Conservation (phyloP, 805 yeast genomes). For the Candida qinlingensis region DNA sequence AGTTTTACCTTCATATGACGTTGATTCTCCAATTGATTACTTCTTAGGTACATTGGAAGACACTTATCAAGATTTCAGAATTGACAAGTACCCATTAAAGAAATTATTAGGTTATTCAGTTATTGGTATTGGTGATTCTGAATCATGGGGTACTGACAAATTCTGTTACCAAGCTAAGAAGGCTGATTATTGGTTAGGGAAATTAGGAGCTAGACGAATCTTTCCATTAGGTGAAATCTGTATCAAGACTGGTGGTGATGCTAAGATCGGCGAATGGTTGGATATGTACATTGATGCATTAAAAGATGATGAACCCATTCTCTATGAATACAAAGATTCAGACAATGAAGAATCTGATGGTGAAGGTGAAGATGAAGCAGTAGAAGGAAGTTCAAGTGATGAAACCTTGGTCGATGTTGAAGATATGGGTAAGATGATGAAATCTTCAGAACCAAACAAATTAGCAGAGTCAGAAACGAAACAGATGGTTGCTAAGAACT, state of each 20-base stretch:
- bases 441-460: slow-evolving; percentile 6
- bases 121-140: slow-evolving; percentile 82
- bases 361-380: slow-evolving; percentile 28
- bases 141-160: slow-evolving; percentile 61
- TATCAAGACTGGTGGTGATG: slow-evolving; percentile 62
- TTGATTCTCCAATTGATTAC: slow-evolving; percentile 88
- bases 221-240: slow-evolving; percentile 84
- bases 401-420: slow-evolving; percentile 71
- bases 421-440: slow-evolving; percentile 63
- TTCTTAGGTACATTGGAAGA: slow-evolving; percentile 77
- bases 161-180: slow-evolving; percentile 81
- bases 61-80: slow-evolving; percentile 77
- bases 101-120: slow-evolving; percentile 75
- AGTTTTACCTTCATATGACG: slow-evolving; percentile 85
- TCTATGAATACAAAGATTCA: slow-evolving; percentile 54
- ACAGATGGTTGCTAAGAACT: slow-evolving; percentile 84
- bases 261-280: slow-evolving; percentile 62
- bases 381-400: slow-evolving; percentile 28
- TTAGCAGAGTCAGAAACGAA: slow-evolving; percentile 34
- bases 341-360: slow-evolving; percentile 41
- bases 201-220: slow-evolving; percentile 79
- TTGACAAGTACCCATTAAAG: slow-evolving; percentile 74
- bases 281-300: slow-evolving; percentile 53
- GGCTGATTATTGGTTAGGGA: slow-evolving; percentile 72
- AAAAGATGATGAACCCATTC: slow-evolving; percentile 65